Evolutionary conservation across 1,284 basidiomycete species (phyloP), one percentile per base, ranked within the genome.

Genomic region (Pyrrhoderma lamaoense): DNA sequence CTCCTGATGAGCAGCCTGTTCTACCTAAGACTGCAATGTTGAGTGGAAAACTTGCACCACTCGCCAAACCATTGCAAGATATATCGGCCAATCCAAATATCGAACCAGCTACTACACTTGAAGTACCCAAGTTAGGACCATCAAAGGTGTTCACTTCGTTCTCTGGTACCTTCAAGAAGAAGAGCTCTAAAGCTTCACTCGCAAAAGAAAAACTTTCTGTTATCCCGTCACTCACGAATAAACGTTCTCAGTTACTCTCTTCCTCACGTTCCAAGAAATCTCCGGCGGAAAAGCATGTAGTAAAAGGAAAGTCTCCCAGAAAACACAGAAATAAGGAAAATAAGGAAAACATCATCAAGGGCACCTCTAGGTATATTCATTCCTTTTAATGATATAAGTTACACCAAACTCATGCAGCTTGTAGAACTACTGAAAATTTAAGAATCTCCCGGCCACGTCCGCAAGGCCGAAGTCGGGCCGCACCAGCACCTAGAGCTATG

Each of bases 211-310:
- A 47, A 4, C 8, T 49, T 16, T 19, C 13, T 45, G 55, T 68
- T 47, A 69, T 72, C 16, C 63, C 73, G 8, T 65, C 69, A 3
- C 19, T 40, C n/a, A 52, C 53, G 16, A 22, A 37, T 36, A 59
- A 70, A 8, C 76, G 79, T 18, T 72, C 79, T 21, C 70, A 77
- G 27, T 76, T 80, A 45, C 71, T 67, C 2, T 81, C 80, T 0
- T 73, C 67, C 27, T 69, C 75, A 1, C 70, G 80, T n/a, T 72
- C 82, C 19, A 71, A 67, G 0, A 75, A 75, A 1, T 68, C 79
- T 1, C 82, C 81, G 2, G 80, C 76, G 79, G 66, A 76, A 34
- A 87, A 84, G 65, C 76, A 77, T 45, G 76, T 71, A 53, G 68
- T 64, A 0, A 31, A 31, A 31, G 65, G 67, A 18, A 73, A 72